Evolutionary conservation across 441 rosid species (phyloP).

Genomic region (Populus hybrid): DNA sequence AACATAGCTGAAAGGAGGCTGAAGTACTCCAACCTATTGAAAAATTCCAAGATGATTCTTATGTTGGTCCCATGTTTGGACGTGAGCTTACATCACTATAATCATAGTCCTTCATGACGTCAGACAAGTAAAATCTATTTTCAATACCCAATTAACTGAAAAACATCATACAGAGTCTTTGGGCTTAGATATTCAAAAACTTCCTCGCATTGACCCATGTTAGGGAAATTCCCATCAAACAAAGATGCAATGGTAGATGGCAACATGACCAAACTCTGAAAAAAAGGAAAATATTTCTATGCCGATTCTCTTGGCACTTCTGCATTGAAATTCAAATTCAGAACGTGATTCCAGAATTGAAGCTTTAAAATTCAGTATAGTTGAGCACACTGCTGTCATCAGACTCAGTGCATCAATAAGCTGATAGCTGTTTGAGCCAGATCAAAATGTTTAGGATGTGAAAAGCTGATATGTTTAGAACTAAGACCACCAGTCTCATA

Average conservation of each 20-base stretch:
- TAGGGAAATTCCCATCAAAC: too few species aligned
- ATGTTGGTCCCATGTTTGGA: neutral
- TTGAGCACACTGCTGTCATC: too few species aligned
- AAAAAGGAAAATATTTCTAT: too few species aligned
- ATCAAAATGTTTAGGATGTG: neutral
- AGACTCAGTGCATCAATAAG: neutral
- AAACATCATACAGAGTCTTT: neutral
- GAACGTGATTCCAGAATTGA: too few species aligned
- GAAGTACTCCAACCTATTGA: neutral
- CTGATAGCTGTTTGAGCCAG: neutral
- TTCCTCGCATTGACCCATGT: too few species aligned
- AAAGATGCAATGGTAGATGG: too few species aligned
- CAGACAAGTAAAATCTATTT: neutral
- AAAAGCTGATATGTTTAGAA: neutral
- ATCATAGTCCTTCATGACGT: neutral
- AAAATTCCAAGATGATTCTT: neutral
- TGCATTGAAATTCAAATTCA: too few species aligned
- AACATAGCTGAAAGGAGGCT: neutral
- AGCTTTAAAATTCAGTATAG: too few species aligned
- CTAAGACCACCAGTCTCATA: neutral
- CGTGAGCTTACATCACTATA: neutral
- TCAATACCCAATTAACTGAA: neutral
- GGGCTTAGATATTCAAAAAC: neutral
- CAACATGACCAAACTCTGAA: too few species aligned
- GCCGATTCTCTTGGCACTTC: too few species aligned